phyloP scores from a whole-genome alignment of 768 basidiomycete species.

The Paxillus rubicundulus region DNA sequence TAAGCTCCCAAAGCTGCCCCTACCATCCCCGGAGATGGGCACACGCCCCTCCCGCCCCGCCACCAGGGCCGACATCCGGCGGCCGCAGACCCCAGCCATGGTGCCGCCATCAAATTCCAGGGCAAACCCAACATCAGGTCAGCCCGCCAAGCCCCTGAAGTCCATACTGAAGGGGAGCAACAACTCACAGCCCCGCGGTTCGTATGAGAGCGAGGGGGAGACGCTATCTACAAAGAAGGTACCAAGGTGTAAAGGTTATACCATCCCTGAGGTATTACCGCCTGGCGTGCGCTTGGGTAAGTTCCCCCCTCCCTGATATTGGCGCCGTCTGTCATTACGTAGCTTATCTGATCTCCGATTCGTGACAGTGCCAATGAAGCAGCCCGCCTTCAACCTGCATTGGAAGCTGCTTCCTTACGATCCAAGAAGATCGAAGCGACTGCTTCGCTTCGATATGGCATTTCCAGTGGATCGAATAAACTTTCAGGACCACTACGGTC shows the following conservation, averaged over 20 bases:
- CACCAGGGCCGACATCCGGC: slow-evolving; percentile 15
- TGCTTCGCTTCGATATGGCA: slow-evolving; percentile 50
- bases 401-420: slow-evolving; percentile 50
- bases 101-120: slow-evolving; percentile 12
- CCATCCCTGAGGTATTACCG: slow-evolving; percentile 19
- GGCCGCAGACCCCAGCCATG: slow-evolving; percentile 19
- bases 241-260: slow-evolving; percentile 16
- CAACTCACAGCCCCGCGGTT: slow-evolving; percentile 14
- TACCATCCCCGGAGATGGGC: slow-evolving; percentile 19
- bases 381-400: slow-evolving; percentile 40
- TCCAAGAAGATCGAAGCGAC: slow-evolving; percentile 30
- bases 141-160: slow-evolving; percentile 22
- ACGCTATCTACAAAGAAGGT: slow-evolving; percentile 20
- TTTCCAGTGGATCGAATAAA: slow-evolving; percentile 38
- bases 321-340: slow-evolving; percentile 12
- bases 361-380: slow-evolving; percentile 37
- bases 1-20: slow-evolving; percentile 13
- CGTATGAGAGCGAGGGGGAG: slow-evolving; percentile 32
- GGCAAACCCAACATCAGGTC: slow-evolving; percentile 20
- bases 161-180: slow-evolving; percentile 31
- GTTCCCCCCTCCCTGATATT: slow-evolving; percentile 7
- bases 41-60: slow-evolving; percentile 11
- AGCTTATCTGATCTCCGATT: slow-evolving; percentile 31
- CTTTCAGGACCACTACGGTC: slow-evolving; percentile 21
- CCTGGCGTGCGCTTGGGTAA: slow-evolving; percentile 27